Evolutionary conservation across 2,329 filamentous ascomycete species (phyloP).

Genomic region (Colletotrichum musae): DNA sequence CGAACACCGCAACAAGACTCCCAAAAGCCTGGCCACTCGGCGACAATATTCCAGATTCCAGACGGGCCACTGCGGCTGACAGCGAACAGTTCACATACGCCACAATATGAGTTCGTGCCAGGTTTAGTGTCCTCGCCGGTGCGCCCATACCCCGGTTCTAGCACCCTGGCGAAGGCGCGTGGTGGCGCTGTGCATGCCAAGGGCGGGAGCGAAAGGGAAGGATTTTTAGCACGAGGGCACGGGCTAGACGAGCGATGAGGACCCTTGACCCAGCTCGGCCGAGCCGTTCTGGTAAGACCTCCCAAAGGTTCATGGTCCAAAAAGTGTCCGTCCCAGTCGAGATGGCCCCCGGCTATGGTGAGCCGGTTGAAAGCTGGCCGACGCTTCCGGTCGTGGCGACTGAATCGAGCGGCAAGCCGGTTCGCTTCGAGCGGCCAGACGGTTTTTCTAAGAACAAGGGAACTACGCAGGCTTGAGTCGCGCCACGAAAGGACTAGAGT

Average conservation of each 20-base stretch:
- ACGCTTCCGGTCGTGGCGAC: constrained; percentile 16
- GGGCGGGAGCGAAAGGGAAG: constrained; percentile 19
- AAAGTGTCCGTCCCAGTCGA: too few species aligned
- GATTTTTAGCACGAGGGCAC: constrained; percentile 4
- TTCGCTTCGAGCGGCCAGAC: neutral
- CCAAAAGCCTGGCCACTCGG: constrained; percentile 1
- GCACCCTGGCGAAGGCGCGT: constrained; percentile 1
- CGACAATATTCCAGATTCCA: constrained; percentile 15
- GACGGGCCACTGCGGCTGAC: constrained; percentile 7
- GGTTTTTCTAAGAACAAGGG: too few species aligned
- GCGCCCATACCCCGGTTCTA: constrained; percentile 3
- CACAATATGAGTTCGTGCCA: constrained; percentile 18
- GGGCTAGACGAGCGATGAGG: neutral
- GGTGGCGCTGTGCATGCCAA: constrained; percentile 18
- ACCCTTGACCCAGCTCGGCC: constrained; percentile 3
- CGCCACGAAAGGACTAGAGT: neutral
- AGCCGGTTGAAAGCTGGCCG: constrained; percentile 1
- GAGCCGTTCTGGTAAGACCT: neutral
- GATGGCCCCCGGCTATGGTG: too few species aligned
- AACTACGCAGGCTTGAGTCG: too few species aligned
- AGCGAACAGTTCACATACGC: neutral
- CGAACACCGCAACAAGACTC: neutral
- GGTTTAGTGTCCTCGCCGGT: constrained; percentile 2
- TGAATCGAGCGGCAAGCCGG: neutral
- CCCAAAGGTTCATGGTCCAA: neutral